Conservation (phyloP, 352 stramenopile species). For the Phytophthora sp. region DNA sequence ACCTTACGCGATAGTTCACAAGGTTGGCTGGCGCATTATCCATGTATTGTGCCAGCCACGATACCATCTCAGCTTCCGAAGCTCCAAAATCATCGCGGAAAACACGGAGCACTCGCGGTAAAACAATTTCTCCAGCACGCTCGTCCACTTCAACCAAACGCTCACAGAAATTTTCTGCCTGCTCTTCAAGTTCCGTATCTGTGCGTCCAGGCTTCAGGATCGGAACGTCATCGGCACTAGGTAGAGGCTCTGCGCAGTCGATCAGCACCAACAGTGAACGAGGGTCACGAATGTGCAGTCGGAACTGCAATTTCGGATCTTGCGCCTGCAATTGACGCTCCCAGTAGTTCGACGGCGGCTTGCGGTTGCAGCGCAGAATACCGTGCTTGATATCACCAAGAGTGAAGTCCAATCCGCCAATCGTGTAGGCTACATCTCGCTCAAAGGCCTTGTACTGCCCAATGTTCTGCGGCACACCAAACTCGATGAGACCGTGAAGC, state of each 20-base stretch:
- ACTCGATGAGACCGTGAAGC: slow-evolving; percentile 85
- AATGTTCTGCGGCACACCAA: slow-evolving; percentile 84
- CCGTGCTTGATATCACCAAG: slow-evolving; percentile 88
- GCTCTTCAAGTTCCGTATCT: slow-evolving; percentile 86
- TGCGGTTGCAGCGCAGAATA: slow-evolving; percentile 88
- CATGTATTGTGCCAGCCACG: slow-evolving; percentile 88
- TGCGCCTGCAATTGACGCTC: slow-evolving; percentile 83
- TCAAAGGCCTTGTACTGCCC: slow-evolving; percentile 87
- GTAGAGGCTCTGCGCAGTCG: slow-evolving; percentile 72
- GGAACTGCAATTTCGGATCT: slow-evolving; percentile 83
- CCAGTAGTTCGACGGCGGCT: slow-evolving; percentile 88
- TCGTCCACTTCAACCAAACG: slow-evolving; percentile 70
- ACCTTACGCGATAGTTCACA: slow-evolving; percentile 81
- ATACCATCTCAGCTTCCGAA: slow-evolving; percentile 86
- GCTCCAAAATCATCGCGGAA: slow-evolving; percentile 89
- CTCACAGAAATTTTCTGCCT: slow-evolving; percentile 80
- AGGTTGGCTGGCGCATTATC: slow-evolving; percentile 69
- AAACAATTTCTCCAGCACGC: slow-evolving; percentile 55
- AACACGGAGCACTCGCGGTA: slow-evolving; percentile 81
- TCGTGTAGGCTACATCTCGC: slow-evolving; percentile 80
- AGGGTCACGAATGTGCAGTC: slow-evolving; percentile 87
- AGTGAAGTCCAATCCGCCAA: slow-evolving; percentile 80
- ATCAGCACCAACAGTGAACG: slow-evolving; percentile 84
- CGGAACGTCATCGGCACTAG: slow-evolving; percentile 62
- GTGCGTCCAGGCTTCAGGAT: slow-evolving; percentile 84